These are phyloP conservation scores for Paracoccidioides lutzii DNA, from an alignment of 2,329 filamentous ascomycete species.

Conservation along the genomic window DNA sequence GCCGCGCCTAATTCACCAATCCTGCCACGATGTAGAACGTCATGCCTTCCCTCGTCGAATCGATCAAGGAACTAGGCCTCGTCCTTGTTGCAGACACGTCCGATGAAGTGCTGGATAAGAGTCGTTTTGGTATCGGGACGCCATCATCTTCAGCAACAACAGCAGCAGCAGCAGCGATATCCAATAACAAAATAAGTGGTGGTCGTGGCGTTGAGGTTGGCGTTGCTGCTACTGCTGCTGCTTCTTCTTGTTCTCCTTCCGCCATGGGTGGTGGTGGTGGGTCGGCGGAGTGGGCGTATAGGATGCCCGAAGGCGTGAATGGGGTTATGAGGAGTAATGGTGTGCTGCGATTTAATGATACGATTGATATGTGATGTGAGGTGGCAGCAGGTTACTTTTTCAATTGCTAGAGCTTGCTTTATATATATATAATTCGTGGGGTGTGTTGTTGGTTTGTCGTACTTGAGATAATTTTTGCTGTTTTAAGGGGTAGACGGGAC, in stretches of 20 bases:
- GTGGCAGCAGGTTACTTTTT: background rate
- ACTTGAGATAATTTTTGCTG: too few species aligned
- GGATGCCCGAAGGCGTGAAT: slow-evolving; percentile 70
- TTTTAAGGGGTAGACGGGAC: too few species aligned
- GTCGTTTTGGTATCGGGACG: slow-evolving; percentile 12
- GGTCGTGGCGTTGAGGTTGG: background rate
- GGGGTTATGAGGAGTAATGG: slow-evolving; percentile 76
- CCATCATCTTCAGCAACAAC: too few species aligned
- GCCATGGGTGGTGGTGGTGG: slow-evolving; percentile 11
- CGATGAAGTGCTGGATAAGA: slow-evolving; percentile 34
- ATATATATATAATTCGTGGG: background rate
- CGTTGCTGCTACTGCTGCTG: too few species aligned
- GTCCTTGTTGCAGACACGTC: slow-evolving; percentile 85
- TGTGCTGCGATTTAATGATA: slow-evolving; percentile 84
- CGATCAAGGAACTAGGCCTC: slow-evolving; percentile 86
- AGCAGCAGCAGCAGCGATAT: background rate
- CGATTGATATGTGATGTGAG: slow-evolving; percentile 52
- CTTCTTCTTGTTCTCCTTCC: too few species aligned
- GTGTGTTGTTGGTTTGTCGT: too few species aligned
- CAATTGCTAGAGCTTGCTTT: background rate
- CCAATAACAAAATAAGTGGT: background rate
- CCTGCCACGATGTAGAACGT: slow-evolving; percentile 52
- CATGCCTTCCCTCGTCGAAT: slow-evolving; percentile 80
- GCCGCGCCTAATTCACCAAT: slow-evolving; percentile 7
- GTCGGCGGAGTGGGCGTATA: slow-evolving; percentile 29